A percentile compares a stretch with the other conserved stretches of the same genome.
phyloP scores from a whole-genome alignment of 805 yeast species.

The Candida nanaspora region DNA sequence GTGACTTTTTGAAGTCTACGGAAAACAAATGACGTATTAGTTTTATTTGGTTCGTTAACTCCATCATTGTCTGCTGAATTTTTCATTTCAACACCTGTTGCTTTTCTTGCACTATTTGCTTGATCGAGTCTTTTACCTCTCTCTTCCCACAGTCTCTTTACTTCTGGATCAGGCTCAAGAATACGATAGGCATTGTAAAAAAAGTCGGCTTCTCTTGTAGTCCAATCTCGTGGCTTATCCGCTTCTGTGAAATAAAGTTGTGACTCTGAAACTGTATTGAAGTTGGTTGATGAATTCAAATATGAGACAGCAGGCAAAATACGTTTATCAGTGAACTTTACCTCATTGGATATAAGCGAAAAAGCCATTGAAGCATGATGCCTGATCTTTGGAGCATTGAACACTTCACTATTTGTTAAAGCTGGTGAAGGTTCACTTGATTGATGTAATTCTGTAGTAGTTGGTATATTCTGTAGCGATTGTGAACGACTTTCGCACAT shows the following conservation, averaged over 20 bases:
- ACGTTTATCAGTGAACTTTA: slow-evolving; percentile 19
- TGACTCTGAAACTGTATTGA: not conserved
- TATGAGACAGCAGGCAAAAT: slow-evolving; percentile 15
- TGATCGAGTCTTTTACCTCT: slow-evolving; percentile 26
- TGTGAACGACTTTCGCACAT: too few species aligned
- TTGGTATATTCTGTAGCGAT: too few species aligned
- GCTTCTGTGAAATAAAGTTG: not conserved
- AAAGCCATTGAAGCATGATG: slow-evolving; percentile 4
- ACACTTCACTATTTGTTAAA: too few species aligned
- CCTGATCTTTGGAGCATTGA: not conserved
- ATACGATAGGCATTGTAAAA: slow-evolving; percentile 37
- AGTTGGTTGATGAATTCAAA: slow-evolving; percentile 1
- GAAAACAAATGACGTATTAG: not conserved
- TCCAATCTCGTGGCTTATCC: slow-evolving; percentile 33
- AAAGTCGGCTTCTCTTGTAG: slow-evolving; percentile 53
- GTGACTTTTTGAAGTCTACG: not conserved
- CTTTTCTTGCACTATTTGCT: not conserved
- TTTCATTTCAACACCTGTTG: not conserved
- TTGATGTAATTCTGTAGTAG: too few species aligned
- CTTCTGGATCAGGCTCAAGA: slow-evolving; percentile 41
- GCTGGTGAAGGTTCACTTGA: too few species aligned
- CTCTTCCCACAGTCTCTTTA: slow-evolving; percentile 43
- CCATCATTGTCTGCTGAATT: not conserved
- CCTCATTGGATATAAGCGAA: slow-evolving; percentile 10
- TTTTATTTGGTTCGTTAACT: not conserved